Evolutionary conservation across 257 asterid species (phyloP).

Genomic region (Nicotiana attenuata): DNA sequence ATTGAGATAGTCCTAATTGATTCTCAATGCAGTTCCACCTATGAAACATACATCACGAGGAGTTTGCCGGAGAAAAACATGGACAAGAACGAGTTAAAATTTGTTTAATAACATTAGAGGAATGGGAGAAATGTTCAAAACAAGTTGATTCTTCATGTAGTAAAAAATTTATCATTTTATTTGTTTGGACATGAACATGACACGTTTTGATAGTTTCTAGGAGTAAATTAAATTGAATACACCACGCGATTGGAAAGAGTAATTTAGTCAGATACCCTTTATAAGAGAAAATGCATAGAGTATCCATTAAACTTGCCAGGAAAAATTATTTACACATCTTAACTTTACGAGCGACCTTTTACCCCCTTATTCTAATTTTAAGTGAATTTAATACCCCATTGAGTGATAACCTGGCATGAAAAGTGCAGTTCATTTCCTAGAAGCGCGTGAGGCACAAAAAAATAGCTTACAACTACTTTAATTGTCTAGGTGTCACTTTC

Average conservation of each 20-base stretch:
- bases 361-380: too few relatives aligned
- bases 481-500: too few relatives aligned
- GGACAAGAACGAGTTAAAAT: not conserved
- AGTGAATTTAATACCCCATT: too few relatives aligned
- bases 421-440: too few relatives aligned
- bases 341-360: too few relatives aligned
- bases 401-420: too few relatives aligned
- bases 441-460: too few relatives aligned
- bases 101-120: not conserved
- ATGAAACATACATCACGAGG: not conserved
- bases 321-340: too few relatives aligned
- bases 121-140: not conserved
- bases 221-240: not conserved
- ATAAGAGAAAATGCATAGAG: too few relatives aligned
- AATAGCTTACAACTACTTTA: too few relatives aligned
- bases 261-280: too few relatives aligned
- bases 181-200: constrained; percentile 5
- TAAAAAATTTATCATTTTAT: not conserved
- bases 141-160: not conserved
- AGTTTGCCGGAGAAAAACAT: not conserved
- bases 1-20: not conserved
- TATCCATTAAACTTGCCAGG: too few relatives aligned
- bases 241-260: not conserved
- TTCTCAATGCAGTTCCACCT: not conserved
- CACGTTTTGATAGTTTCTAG: not conserved